A percentile compares a stretch with the other conserved stretches of the same genome.
These are phyloP conservation scores for Fallopia convolvulus DNA, from an alignment of 148 eudicot species.

Conservation along the genomic window DNA sequence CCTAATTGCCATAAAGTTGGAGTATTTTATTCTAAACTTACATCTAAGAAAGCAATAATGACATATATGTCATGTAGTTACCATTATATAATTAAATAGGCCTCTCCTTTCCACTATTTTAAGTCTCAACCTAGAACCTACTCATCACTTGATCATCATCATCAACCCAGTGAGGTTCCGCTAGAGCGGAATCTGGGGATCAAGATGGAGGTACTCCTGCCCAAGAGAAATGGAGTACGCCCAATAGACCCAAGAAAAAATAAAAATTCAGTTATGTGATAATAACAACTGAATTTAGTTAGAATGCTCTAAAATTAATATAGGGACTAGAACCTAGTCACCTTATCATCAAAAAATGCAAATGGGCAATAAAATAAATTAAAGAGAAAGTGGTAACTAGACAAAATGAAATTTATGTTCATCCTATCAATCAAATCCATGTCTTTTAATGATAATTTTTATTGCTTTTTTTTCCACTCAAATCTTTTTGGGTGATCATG, in stretches of 20 bases:
- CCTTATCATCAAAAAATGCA: background rate
- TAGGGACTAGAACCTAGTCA: too few relatives aligned
- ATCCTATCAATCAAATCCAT: background rate
- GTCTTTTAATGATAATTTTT: background rate
- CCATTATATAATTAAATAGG: background rate
- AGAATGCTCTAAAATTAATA: too few relatives aligned
- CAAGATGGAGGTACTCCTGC: too few relatives aligned
- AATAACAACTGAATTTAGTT: too few relatives aligned
- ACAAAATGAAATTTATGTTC: background rate
- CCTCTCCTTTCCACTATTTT: background rate
- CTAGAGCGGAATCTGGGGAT: too few relatives aligned
- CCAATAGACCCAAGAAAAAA: too few relatives aligned
- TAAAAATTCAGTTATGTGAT: too few relatives aligned
- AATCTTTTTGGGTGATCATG: background rate
- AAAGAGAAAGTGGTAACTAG: background rate
- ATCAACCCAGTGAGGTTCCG: too few relatives aligned
- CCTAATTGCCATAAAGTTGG: slow-evolving; percentile 6
- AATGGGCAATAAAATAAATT: background rate
- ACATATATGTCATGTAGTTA: background rate
- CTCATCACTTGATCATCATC: too few relatives aligned
- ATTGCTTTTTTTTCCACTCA: background rate
- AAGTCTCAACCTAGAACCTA: background rate
- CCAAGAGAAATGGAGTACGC: too few relatives aligned
- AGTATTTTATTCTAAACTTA: background rate
- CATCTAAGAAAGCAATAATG: slow-evolving; percentile 3